phyloP scores from a whole-genome alignment of 495 filamentous ascomycete species.

The Aspergillus kassunensis region DNA sequence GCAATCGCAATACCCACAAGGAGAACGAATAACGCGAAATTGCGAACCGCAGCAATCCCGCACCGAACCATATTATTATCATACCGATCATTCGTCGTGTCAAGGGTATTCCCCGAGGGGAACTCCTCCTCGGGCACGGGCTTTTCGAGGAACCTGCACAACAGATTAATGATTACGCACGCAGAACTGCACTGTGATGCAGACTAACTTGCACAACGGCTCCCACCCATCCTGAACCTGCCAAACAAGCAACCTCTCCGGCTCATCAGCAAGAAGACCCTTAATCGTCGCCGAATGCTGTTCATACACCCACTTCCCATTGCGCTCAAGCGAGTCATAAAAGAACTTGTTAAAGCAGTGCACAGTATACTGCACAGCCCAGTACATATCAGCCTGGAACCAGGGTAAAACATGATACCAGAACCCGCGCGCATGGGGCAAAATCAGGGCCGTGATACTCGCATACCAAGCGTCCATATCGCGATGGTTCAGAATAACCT shows the following conservation, averaged over 20 bases:
- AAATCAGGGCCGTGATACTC: conserved; percentile 30
- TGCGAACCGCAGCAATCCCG: not conserved
- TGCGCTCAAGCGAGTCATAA: conserved; percentile 1
- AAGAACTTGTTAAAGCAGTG: conserved; percentile 1
- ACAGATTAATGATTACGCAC: not conserved
- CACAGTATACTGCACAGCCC: conserved; percentile 3
- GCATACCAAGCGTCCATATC: conserved; percentile 13
- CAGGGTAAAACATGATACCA: conserved; percentile 5
- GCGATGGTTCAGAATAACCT: conserved; percentile 9
- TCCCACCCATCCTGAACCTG: conserved; percentile 53
- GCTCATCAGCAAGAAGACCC: conserved; percentile 26
- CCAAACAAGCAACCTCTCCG: conserved; percentile 50
- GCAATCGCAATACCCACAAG: not conserved
- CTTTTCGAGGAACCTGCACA: conserved; percentile 4
- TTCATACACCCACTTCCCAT: conserved; percentile 29
- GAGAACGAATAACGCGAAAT: not conserved
- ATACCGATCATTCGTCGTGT: conserved; percentile 3
- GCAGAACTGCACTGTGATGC: not conserved
- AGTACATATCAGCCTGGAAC: conserved; percentile 20
- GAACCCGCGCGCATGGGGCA: not conserved
- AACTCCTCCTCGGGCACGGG: conserved; percentile 3
- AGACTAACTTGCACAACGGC: conserved; percentile 47
- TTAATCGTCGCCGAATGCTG: conserved; percentile 22
- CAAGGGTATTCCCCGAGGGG: conserved; percentile 3
- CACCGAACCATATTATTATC: conserved; percentile 2